Percentiles rank a stretch among this genome's conserved stretches.
Evolutionary conservation across 768 basidiomycete species (phyloP).

Genomic region (Mrakia blollopis): DNA sequence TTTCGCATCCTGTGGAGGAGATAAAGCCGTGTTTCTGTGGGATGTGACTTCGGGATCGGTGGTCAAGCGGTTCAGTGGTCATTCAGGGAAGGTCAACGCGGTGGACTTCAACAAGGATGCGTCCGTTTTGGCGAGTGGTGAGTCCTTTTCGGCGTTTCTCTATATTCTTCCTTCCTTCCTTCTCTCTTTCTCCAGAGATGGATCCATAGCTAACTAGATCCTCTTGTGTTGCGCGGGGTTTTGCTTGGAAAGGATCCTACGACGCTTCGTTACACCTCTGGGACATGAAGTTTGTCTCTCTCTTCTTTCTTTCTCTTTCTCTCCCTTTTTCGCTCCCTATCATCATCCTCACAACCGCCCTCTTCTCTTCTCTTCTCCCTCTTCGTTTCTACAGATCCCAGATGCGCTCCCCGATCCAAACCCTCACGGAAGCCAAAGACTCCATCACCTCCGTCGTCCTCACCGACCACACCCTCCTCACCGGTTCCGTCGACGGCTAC

Average conservation of each 20-base stretch:
- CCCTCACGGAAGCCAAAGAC: conserved; percentile 80
- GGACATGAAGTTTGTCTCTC: conserved; percentile 28
- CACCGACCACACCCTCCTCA: conserved; percentile 55
- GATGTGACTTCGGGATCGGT: conserved; percentile 86
- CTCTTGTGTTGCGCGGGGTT: neutral
- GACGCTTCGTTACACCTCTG: conserved; percentile 27
- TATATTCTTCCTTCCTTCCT: neutral
- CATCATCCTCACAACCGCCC: neutral
- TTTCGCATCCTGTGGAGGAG: conserved; percentile 90
- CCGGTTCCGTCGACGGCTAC: conserved; percentile 86
- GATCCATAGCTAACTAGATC: too few relatives aligned
- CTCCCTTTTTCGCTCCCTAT: neutral
- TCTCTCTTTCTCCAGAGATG: too few relatives aligned
- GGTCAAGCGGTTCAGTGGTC: conserved; percentile 74
- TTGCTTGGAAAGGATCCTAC: conserved; percentile 22
- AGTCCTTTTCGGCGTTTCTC: conserved; percentile 64
- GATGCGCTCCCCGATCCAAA: conserved; percentile 34
- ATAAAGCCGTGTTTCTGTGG: conserved; percentile 89
- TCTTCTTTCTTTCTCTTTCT: neutral
- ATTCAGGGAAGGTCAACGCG: conserved; percentile 81
- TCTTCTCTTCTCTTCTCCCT: neutral
- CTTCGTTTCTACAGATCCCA: conserved; percentile 24
- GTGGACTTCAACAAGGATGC: conserved; percentile 62
- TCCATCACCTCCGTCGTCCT: conserved; percentile 65
- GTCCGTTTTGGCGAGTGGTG: conserved; percentile 58